Evolutionary conservation across 2,329 filamentous ascomycete genomes (phyloP).

Genomic region (Ilyonectria robusta): DNA sequence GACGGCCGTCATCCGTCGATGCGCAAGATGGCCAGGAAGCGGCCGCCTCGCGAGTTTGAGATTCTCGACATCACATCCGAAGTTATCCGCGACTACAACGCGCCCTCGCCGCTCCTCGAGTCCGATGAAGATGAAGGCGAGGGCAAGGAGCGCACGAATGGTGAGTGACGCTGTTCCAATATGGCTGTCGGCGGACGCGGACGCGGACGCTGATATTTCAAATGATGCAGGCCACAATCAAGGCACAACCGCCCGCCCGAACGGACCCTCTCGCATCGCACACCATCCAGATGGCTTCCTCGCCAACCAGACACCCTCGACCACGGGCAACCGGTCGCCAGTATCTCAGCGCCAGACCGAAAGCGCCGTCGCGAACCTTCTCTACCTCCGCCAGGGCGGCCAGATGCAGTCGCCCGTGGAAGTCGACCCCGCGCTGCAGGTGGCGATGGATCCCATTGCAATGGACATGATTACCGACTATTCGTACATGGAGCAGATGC

Average conservation of each 20-base stretch:
- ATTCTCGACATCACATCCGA: slow-evolving; percentile 56
- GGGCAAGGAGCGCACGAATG: background rate
- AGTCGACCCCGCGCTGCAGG: slow-evolving; percentile 41
- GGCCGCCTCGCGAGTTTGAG: slow-evolving; percentile 50
- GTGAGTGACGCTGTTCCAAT: slow-evolving; percentile 25
- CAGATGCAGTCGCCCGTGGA: slow-evolving; percentile 25
- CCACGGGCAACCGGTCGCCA: slow-evolving; percentile 35
- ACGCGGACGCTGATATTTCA: background rate
- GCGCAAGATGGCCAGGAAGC: slow-evolving; percentile 47
- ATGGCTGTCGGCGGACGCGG: background rate
- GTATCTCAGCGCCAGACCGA: slow-evolving; percentile 50
- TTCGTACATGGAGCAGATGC: slow-evolving; percentile 44
- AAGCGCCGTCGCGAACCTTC: slow-evolving; percentile 53
- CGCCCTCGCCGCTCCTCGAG: slow-evolving; percentile 40
- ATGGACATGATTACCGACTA: slow-evolving; percentile 42
- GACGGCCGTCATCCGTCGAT: slow-evolving; percentile 53
- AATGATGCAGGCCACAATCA: background rate
- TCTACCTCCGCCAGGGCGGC: slow-evolving; percentile 53
- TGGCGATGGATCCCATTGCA: slow-evolving; percentile 32
- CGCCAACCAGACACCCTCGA: slow-evolving; percentile 15
- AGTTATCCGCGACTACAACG: slow-evolving; percentile 55
- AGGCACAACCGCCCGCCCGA: slow-evolving; percentile 7
- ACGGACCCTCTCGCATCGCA: background rate
- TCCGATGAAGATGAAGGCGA: slow-evolving; percentile 34
- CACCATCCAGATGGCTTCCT: slow-evolving; percentile 27